Evolutionary conservation across 345 rosid genomes (phyloP).

Genomic region (Euphorbia pulcherrima): DNA sequence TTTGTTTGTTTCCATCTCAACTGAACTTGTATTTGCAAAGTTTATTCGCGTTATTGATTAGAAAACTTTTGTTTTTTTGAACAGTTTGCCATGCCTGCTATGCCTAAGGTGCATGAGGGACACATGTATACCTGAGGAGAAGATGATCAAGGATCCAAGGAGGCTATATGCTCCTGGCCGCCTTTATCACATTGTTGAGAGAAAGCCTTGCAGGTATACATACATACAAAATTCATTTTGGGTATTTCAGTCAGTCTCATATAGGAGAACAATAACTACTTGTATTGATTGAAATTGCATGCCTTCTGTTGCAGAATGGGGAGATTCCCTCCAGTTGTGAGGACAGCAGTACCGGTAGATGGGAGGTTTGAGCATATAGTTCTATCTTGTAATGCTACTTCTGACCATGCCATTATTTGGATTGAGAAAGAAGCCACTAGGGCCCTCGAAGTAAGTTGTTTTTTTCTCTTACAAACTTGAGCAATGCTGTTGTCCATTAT

Average conservation of each 20-base stretch:
- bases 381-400: conserved; percentile 88
- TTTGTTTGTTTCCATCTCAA: too few relatives aligned
- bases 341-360: conserved; percentile 89
- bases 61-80: conserved; percentile 19
- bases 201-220: conserved; percentile 78
- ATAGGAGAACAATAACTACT: background rate
- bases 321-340: conserved; percentile 82
- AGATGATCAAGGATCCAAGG: conserved; percentile 90
- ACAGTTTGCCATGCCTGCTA: conserved; percentile 84
- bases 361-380: conserved; percentile 97
- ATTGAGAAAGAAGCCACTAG: conserved; percentile 78
- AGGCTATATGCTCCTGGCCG: conserved; percentile 97
- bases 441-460: conserved; percentile 67
- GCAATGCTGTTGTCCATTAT: too few relatives aligned
- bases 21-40: background rate
- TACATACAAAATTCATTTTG: conserved; percentile 1
- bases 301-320: conserved; percentile 50
- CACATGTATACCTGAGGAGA: conserved; percentile 82
- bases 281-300: conserved; percentile 9
- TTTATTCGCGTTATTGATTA: conserved; percentile 1
- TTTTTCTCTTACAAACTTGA: background rate
- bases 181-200: conserved; percentile 89
- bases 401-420: conserved; percentile 93
- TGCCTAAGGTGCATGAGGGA: conserved; percentile 89
- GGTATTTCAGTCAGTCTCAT: background rate